Percentiles rank a stretch among this genome's conserved stretches.
Evolutionary conservation across 2,329 filamentous ascomycete species (phyloP).

Genomic region (Orbilia ellipsospora): DNA sequence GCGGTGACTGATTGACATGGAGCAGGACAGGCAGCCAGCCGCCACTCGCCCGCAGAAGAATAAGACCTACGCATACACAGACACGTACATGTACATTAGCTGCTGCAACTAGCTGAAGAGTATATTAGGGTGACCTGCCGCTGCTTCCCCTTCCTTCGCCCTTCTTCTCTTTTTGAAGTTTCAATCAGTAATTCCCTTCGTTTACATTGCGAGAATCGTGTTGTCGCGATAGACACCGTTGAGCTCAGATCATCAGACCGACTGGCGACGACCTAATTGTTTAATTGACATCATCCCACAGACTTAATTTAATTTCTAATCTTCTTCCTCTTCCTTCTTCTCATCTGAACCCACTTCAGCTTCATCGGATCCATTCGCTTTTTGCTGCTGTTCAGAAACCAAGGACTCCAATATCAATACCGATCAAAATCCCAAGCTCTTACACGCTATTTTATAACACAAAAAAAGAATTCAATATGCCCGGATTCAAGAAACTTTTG

Average conservation of each 20-base stretch:
- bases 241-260: not conserved
- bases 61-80: too few relatives aligned
- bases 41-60: too few relatives aligned
- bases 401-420: not conserved
- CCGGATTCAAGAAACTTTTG: constrained; percentile 38
- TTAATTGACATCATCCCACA: not conserved
- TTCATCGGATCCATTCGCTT: constrained; percentile 19
- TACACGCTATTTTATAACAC: not conserved
- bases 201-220: not conserved
- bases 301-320: constrained; percentile 7
- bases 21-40: too few relatives aligned
- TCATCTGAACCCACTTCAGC: constrained; percentile 6
- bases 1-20: too few relatives aligned
- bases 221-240: not conserved
- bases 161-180: not conserved
- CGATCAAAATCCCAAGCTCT: not conserved
- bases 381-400: not conserved
- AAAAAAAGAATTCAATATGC: constrained; percentile 20
- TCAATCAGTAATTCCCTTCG: not conserved
- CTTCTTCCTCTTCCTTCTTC: not conserved
- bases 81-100: not conserved
- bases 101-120: not conserved
- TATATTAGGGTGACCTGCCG: constrained; percentile 1
- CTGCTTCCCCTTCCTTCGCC: not conserved
- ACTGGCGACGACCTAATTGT: not conserved